Conservation (phyloP, 164 flowering plant species). For the Kingdonia uniflora region DNA sequence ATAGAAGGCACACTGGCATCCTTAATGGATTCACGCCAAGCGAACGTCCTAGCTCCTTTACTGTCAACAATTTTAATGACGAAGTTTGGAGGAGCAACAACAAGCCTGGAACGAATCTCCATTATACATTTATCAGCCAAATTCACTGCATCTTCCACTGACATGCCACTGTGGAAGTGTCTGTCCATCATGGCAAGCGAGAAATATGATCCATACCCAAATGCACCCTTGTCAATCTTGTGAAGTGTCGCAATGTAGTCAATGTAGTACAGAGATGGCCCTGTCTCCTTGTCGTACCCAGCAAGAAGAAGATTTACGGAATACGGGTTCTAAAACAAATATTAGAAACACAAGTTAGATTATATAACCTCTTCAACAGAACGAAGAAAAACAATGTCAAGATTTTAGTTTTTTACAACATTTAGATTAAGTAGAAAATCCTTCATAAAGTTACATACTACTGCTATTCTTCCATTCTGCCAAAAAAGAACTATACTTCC, state of each 20-base stretch:
- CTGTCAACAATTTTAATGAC: conserved; percentile 95
- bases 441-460: too few species aligned
- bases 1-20: conserved; percentile 16
- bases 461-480: too few species aligned
- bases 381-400: too few species aligned
- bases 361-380: too few species aligned
- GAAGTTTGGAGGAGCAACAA: conserved; percentile 94
- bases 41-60: conserved; percentile 82
- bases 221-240: conserved; percentile 94
- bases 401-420: too few species aligned
- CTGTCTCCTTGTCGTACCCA: conserved; percentile 85
- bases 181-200: conserved; percentile 91
- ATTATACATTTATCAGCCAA: conserved; percentile 83
- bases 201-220: conserved; percentile 93
- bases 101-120: conserved; percentile 82
- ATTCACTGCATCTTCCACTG: conserved; percentile 76
- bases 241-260: conserved; percentile 96
- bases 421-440: too few species aligned
- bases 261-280: conserved; percentile 81
- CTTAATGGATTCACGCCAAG: conserved; percentile 78
- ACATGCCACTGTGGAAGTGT: conserved; percentile 79
- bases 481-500: too few species aligned
- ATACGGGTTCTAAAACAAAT: conserved; percentile 65
- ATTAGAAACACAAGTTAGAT: background rate
- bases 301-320: conserved; percentile 78